These are phyloP conservation scores for Citrus glauca DNA, from an alignment of 345 rosid species.

Conservation along the genomic window DNA sequence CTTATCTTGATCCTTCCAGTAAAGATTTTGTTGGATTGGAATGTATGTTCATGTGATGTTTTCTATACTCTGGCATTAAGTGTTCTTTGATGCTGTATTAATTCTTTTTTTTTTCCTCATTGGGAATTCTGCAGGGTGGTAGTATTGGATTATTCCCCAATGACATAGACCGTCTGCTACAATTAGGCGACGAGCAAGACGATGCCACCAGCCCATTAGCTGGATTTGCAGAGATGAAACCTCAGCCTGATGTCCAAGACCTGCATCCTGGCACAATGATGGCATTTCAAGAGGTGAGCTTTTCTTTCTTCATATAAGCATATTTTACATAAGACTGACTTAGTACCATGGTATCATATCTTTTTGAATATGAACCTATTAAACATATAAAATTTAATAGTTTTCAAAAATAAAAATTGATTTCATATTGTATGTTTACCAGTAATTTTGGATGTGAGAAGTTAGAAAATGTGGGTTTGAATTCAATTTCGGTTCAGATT, in stretches of 20 bases:
- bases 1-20: background rate
- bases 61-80: background rate
- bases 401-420: background rate
- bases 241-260: slow-evolving; percentile 36
- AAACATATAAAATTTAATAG: background rate
- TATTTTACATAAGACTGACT: background rate
- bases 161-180: slow-evolving; percentile 55
- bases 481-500: background rate
- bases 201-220: slow-evolving; percentile 73
- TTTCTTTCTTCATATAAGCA: background rate
- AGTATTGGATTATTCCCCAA: slow-evolving; percentile 58
- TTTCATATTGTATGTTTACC: background rate
- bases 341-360: background rate
- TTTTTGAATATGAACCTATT: background rate
- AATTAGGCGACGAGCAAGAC: slow-evolving; percentile 59
- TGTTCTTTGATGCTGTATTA: background rate
- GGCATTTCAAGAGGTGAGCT: slow-evolving; percentile 38
- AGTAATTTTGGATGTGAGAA: background rate
- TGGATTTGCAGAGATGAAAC: slow-evolving; percentile 36
- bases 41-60: background rate
- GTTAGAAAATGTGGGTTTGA: background rate
- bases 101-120: background rate
- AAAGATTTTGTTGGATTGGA: background rate
- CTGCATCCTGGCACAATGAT: slow-evolving; percentile 20
- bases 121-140: slow-evolving; percentile 47